phyloP scores from a whole-genome alignment of 2,329 filamentous ascomycete species.

The Sporothrix dimorphospora region DNA sequence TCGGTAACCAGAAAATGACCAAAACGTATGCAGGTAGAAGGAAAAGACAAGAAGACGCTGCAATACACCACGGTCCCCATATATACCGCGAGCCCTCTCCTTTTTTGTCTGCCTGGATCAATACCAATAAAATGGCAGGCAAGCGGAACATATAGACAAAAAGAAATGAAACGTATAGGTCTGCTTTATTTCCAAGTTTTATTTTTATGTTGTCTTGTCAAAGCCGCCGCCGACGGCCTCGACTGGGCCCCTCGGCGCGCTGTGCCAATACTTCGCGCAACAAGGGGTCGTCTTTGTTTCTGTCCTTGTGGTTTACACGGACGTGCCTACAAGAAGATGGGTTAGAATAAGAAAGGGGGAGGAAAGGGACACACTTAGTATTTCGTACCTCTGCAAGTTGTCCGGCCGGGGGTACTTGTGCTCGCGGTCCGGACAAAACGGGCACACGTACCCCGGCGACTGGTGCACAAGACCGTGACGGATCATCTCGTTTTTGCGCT shows the following conservation, averaged over 20 bases:
- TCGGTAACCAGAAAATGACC: too few species aligned
- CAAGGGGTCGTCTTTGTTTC: constrained; percentile 80
- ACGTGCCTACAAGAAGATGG: constrained; percentile 68
- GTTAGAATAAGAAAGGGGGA: constrained; percentile 27
- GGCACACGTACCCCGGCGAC: constrained; percentile 93
- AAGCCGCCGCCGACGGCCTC: constrained; percentile 65
- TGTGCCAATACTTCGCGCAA: constrained; percentile 85
- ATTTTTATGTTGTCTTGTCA: neutral
- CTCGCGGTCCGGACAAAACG: constrained; percentile 91
- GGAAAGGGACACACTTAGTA: neutral
- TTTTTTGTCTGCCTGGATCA: too few species aligned
- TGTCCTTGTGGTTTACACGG: constrained; percentile 86
- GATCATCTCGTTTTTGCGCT: constrained; percentile 75
- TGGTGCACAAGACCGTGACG: constrained; percentile 85
- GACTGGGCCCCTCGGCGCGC: constrained; percentile 78
- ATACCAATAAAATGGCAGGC: too few species aligned
- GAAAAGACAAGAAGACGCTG: constrained; percentile 3
- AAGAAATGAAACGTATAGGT: too few species aligned
- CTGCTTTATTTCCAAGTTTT: neutral
- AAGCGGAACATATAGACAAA: too few species aligned
- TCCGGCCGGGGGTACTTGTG: constrained; percentile 95
- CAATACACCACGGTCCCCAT: neutral
- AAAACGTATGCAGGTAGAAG: too few species aligned
- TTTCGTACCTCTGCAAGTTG: constrained; percentile 82
- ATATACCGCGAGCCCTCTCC: neutral